Conservation (phyloP, 1,284 basidiomycete genomes). For the Trichosporon sp. region DNA sequence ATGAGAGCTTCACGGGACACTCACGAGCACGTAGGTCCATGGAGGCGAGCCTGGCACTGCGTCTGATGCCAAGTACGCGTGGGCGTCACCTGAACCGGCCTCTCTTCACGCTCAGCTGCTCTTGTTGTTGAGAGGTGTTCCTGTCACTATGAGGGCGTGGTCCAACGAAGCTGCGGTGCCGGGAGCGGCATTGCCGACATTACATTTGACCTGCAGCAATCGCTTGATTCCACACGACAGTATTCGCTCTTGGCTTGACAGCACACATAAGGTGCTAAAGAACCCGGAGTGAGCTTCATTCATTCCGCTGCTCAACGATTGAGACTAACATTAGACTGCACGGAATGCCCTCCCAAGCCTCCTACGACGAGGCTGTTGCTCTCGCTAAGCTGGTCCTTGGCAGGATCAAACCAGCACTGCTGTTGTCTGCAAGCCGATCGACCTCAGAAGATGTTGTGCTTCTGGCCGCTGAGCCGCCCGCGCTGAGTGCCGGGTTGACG, state of each 20-base stretch:
- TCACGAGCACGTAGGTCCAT: constrained; percentile 33
- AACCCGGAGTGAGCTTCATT: neutral
- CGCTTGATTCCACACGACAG: constrained; percentile 41
- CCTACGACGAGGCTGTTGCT: constrained; percentile 48
- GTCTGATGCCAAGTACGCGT: constrained; percentile 35
- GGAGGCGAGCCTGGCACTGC: constrained; percentile 27
- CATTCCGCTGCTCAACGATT: neutral
- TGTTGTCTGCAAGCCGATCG: constrained; percentile 30
- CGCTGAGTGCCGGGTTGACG: constrained; percentile 44
- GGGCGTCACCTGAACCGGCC: constrained; percentile 44
- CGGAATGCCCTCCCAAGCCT: constrained; percentile 45
- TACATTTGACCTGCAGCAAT: constrained; percentile 42
- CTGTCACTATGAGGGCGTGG: constrained; percentile 45
- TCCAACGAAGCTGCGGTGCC: constrained; percentile 44
- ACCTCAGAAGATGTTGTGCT: constrained; percentile 28
- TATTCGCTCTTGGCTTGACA: constrained; percentile 48
- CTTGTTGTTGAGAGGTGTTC: constrained; percentile 45
- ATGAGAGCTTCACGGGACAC: neutral
- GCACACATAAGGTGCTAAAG: constrained; percentile 24
- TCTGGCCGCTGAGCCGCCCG: constrained; percentile 41
- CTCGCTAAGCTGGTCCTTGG: constrained; percentile 44
- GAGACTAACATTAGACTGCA: constrained; percentile 35
- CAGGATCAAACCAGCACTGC: constrained; percentile 42
- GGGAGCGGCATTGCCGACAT: constrained; percentile 38
- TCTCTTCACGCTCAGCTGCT: constrained; percentile 50